phyloP scores from a whole-genome alignment of 164 flowering plant genomes.

The Taxillus chinensis region DNA sequence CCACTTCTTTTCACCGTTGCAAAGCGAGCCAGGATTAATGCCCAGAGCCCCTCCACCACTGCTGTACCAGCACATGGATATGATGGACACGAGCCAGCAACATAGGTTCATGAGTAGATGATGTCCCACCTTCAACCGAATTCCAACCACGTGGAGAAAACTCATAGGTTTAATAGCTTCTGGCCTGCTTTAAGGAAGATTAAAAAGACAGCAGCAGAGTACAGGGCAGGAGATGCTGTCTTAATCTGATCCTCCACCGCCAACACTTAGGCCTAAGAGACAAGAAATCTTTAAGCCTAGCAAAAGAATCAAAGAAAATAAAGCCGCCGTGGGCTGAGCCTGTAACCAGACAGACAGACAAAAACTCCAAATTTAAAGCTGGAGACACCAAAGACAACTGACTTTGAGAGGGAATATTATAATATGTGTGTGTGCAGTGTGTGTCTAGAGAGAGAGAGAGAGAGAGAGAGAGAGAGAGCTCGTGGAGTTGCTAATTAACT shows the following conservation, averaged over 20 bases:
- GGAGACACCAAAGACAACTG: neutral
- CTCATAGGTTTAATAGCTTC: constrained; percentile 19
- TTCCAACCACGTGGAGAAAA: constrained; percentile 40
- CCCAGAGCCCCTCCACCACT: constrained; percentile 39
- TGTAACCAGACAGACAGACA: constrained; percentile 10
- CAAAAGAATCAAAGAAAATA: neutral
- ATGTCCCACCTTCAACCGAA: constrained; percentile 54
- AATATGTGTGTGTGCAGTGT: constrained; percentile 10
- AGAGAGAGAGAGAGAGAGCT: constrained; percentile 9
- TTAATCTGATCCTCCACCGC: constrained; percentile 16
- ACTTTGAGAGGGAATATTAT: neutral
- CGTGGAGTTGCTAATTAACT: constrained; percentile 15
- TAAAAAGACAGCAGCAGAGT: too few relatives aligned
- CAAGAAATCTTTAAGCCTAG: constrained; percentile 12
- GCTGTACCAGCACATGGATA: constrained; percentile 57
- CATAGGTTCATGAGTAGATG: constrained; percentile 52
- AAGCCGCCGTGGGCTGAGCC: constrained; percentile 10
- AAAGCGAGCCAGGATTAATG: constrained; percentile 27
- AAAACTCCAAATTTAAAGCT: constrained; percentile 17
- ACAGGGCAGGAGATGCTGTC: constrained; percentile 15
- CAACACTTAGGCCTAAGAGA: too few relatives aligned
- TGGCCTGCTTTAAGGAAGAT: too few relatives aligned
- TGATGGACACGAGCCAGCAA: constrained; percentile 42
- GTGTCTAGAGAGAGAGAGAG: constrained; percentile 9
- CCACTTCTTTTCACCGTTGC: constrained; percentile 36